Evolutionary conservation across 768 basidiomycete genomes (phyloP).

Genomic region (Mycena sanguinolenta): DNA sequence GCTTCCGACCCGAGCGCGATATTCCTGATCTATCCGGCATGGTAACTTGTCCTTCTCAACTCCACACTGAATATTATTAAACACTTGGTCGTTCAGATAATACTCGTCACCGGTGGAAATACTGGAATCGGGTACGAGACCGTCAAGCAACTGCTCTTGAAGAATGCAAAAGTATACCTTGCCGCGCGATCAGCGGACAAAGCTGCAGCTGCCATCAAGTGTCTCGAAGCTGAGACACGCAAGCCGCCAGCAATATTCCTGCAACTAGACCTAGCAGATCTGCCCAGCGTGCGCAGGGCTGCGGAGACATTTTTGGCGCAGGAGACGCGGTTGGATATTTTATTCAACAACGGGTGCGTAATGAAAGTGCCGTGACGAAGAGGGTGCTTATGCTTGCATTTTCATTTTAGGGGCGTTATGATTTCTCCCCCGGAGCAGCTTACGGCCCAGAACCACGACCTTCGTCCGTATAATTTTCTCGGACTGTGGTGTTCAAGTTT

Average conservation of each 20-base stretch:
- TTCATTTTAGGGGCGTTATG: background rate
- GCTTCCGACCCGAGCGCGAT: constrained; percentile 4
- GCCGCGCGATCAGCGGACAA: background rate
- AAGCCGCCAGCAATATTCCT: background rate
- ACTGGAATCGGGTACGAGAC: constrained; percentile 3
- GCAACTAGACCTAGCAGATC: background rate
- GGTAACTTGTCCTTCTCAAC: background rate
- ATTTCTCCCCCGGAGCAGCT: background rate
- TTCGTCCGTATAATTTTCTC: background rate
- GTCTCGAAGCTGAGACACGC: background rate
- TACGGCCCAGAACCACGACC: background rate
- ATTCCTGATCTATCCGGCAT: background rate
- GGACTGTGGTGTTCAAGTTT: background rate
- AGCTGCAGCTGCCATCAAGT: background rate
- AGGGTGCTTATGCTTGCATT: no score
- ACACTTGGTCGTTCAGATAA: background rate
- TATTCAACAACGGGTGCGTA: constrained; percentile 2
- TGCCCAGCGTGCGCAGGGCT: background rate
- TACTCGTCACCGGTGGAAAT: background rate
- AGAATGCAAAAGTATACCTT: constrained; percentile 3
- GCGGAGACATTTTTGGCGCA: background rate
- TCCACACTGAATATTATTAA: background rate
- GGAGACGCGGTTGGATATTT: background rate
- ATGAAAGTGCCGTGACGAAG: no score
- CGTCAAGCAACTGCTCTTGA: background rate